Evolutionary conservation across 2,329 filamentous ascomycete species (phyloP).

Genomic region (Penicillium sp.): DNA sequence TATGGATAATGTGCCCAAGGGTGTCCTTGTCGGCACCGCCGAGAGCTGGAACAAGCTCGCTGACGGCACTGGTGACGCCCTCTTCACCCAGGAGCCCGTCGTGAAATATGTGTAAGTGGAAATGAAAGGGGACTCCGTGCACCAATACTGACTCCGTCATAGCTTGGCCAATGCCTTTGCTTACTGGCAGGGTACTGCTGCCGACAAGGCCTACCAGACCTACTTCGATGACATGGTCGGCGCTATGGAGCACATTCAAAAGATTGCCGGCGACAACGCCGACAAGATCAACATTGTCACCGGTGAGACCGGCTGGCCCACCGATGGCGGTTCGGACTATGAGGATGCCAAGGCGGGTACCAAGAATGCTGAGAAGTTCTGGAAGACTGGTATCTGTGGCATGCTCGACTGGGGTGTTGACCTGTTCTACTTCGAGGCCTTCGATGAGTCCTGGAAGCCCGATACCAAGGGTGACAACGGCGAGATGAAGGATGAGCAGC

Average conservation of each 20-base stretch:
- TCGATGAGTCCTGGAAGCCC: conserved; percentile 65
- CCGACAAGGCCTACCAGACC: conserved; percentile 50
- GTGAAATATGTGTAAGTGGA: conserved; percentile 50
- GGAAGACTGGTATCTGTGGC: conserved; percentile 54
- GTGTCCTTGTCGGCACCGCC: conserved; percentile 56
- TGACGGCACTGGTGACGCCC: conserved; percentile 56
- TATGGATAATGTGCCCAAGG: conserved; percentile 45
- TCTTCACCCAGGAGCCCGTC: conserved; percentile 48
- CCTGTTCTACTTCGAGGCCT: conserved; percentile 65
- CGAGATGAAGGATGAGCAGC: conserved; percentile 52
- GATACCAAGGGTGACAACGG: conserved; percentile 55
- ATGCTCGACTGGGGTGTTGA: conserved; percentile 59
- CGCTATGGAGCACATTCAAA: conserved; percentile 55
- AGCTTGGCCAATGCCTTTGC: conserved; percentile 59
- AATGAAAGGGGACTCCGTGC: neutral
- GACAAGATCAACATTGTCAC: conserved; percentile 57
- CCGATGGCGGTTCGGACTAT: conserved; percentile 53
- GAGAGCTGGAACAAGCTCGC: conserved; percentile 66
- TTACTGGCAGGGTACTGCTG: conserved; percentile 60
- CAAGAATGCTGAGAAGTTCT: conserved; percentile 53
- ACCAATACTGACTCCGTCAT: conserved; percentile 10
- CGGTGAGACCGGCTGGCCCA: conserved; percentile 62
- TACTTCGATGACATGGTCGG: conserved; percentile 61
- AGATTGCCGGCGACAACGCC: conserved; percentile 44
- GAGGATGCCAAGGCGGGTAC: conserved; percentile 53